Percentiles rank a stretch among this genome's conserved stretches.
Conservation (phyloP, 495 filamentous ascomycete genomes). For the Penicillium crystallinum region DNA sequence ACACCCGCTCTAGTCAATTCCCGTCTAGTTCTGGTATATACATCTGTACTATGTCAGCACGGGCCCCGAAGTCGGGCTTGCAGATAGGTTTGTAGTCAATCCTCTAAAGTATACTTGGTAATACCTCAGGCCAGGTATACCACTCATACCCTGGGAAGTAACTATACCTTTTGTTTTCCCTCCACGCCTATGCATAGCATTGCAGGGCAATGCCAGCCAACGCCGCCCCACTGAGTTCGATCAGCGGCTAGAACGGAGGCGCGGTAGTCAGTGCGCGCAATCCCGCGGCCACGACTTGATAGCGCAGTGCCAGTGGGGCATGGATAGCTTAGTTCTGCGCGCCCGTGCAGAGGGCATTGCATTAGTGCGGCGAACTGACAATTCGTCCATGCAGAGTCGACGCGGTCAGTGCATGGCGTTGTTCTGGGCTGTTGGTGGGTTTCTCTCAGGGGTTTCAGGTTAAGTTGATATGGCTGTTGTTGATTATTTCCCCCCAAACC, state of each 20-base stretch:
- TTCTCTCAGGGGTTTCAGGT: conserved; percentile 14
- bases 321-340: conserved; percentile 13
- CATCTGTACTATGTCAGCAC: conserved; percentile 1
- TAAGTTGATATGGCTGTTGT: background rate
- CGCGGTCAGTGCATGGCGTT: conserved; percentile 21
- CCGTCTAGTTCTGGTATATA: background rate
- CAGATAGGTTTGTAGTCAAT: background rate
- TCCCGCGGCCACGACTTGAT: conserved; percentile 18
- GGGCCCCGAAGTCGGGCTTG: background rate
- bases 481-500: background rate
- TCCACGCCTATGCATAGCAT: conserved; percentile 12
- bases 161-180: background rate
- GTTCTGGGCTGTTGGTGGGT: conserved; percentile 2
- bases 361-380: conserved; percentile 29
- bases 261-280: conserved; percentile 23
- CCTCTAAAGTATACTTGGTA: background rate
- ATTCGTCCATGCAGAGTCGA: conserved; percentile 11
- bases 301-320: conserved; percentile 15
- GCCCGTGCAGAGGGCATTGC: conserved; percentile 18
- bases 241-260: conserved; percentile 19
- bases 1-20: conserved; percentile 5
- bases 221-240: conserved; percentile 8
- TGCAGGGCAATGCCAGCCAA: background rate
- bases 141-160: background rate
- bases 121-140: background rate